Conservation (phyloP, 1,284 basidiomycete species). For the Leccinum olivaceoglutinosum region DNA sequence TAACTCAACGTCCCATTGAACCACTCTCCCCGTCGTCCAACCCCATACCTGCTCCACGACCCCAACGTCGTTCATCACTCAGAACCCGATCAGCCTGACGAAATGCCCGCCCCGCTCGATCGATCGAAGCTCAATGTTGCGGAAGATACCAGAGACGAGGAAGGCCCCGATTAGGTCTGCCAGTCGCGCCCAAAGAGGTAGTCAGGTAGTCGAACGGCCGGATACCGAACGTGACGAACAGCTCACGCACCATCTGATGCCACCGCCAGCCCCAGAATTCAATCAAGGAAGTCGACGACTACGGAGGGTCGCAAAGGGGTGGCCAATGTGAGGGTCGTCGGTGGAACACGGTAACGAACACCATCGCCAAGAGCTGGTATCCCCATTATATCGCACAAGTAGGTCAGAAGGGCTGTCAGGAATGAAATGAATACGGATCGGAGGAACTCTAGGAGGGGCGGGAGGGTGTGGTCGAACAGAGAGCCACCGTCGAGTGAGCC, state of each 20-base stretch:
- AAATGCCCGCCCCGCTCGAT: constrained; percentile 49
- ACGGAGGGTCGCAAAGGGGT: constrained; percentile 37
- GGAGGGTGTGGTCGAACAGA: constrained; percentile 44
- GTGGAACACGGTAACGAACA: constrained; percentile 35
- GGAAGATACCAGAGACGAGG: constrained; percentile 47
- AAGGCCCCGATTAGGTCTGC: constrained; percentile 52
- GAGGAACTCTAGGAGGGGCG: constrained; percentile 36
- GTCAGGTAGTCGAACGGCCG: constrained; percentile 26
- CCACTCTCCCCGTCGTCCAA: constrained; percentile 30
- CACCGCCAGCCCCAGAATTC: constrained; percentile 42
- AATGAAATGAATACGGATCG: constrained; percentile 40
- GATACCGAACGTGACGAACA: constrained; percentile 22
- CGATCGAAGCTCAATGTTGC: constrained; percentile 51
- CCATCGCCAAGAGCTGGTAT: constrained; percentile 38
- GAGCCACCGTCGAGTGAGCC: constrained; percentile 34
- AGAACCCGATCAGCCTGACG: constrained; percentile 13
- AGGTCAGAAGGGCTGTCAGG: constrained; percentile 7
- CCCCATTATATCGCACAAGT: constrained; percentile 37
- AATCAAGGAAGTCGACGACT: constrained; percentile 34
- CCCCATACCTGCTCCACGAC: constrained; percentile 45
- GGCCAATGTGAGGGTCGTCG: constrained; percentile 36
- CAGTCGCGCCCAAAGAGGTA: constrained; percentile 33
- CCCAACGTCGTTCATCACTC: constrained; percentile 46
- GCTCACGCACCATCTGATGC: constrained; percentile 36
- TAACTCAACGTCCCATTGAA: constrained; percentile 11